A percentile compares a stretch with the other conserved stretches of the same genome.
Conservation (phyloP, 108 stramenopile genomes). For the Nitzschia sp. region DNA sequence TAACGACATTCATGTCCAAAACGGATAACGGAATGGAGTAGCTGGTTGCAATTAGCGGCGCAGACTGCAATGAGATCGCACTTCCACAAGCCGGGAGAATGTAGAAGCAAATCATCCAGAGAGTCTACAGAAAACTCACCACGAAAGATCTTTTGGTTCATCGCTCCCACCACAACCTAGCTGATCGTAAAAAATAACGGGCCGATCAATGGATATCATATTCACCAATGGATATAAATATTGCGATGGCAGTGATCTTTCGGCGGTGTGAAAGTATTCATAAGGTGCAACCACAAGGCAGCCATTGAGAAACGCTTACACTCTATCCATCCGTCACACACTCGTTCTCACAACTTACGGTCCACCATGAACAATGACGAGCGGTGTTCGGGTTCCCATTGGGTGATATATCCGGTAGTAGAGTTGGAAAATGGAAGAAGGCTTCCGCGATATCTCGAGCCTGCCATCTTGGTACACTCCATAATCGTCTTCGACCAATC, state of each 20-base stretch:
- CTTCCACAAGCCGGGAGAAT: too few relatives aligned
- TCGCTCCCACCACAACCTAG: constrained; percentile 59
- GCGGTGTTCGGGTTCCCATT: not conserved
- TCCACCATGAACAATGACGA: not conserved
- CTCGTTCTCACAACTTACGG: too few relatives aligned
- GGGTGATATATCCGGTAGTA: not conserved
- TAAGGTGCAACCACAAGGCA: too few relatives aligned
- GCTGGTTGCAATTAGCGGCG: not conserved
- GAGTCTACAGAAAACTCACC: too few relatives aligned
- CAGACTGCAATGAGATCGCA: not conserved
- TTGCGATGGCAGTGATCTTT: constrained; percentile 47
- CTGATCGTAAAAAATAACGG: constrained; percentile 71
- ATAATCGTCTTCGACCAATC: not conserved
- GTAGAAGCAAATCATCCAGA: too few relatives aligned
- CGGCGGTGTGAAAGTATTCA: not conserved
- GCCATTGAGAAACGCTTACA: too few relatives aligned
- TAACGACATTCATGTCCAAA: constrained; percentile 46
- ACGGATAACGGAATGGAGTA: constrained; percentile 53
- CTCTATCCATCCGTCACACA: too few relatives aligned
- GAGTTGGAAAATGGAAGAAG: not conserved
- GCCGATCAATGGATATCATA: constrained; percentile 39
- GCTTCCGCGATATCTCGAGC: not conserved
- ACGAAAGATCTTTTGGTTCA: constrained; percentile 35
- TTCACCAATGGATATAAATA: constrained; percentile 59
- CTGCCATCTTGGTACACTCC: not conserved